phyloP scores from a whole-genome alignment of 2,329 filamentous ascomycete species.

The Pestalotiopsis sp. region DNA sequence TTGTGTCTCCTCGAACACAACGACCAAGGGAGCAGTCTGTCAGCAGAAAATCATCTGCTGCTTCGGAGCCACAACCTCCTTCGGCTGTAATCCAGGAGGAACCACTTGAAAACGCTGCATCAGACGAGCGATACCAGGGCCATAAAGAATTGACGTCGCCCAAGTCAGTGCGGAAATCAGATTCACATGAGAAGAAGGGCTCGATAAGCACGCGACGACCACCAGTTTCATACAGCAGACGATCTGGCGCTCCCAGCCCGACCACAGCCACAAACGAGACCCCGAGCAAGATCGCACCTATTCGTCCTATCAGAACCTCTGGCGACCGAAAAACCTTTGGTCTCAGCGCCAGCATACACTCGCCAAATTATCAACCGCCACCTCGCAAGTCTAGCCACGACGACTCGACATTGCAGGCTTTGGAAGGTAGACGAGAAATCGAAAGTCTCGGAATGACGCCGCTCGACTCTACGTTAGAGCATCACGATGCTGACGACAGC shows the following conservation, averaged over 20 bases:
- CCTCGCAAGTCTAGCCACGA: slow-evolving; percentile 46
- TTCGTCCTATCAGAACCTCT: slow-evolving; percentile 59
- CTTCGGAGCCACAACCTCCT: slow-evolving; percentile 14
- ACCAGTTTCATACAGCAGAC: slow-evolving; percentile 54
- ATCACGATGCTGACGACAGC: slow-evolving; percentile 52
- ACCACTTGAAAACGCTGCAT: slow-evolving; percentile 31
- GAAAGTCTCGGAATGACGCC: slow-evolving; percentile 43
- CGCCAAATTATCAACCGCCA: slow-evolving; percentile 48
- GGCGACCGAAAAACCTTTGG: slow-evolving; percentile 58
- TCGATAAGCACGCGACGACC: slow-evolving; percentile 42
- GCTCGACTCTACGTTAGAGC: slow-evolving; percentile 40
- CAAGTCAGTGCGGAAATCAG: slow-evolving; percentile 44
- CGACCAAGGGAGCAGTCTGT: slow-evolving; percentile 42
- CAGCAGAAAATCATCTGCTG: slow-evolving; percentile 30
- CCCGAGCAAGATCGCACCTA: slow-evolving; percentile 48
- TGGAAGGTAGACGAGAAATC: slow-evolving; percentile 49
- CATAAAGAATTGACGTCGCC: slow-evolving; percentile 52
- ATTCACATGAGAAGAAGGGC: slow-evolving; percentile 52
- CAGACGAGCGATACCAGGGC: slow-evolving; percentile 40
- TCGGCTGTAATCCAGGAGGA: slow-evolving; percentile 20
- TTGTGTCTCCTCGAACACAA: slow-evolving; percentile 34
- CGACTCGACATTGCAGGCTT: slow-evolving; percentile 53
- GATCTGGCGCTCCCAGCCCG: slow-evolving; percentile 31
- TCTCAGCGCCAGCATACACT: slow-evolving; percentile 54
- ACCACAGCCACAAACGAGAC: slow-evolving; percentile 24